Percentiles rank a stretch among this genome's conserved stretches.
Evolutionary conservation across 1,139 yeast species (phyloP).

Genomic region (Pichia sp.): DNA sequence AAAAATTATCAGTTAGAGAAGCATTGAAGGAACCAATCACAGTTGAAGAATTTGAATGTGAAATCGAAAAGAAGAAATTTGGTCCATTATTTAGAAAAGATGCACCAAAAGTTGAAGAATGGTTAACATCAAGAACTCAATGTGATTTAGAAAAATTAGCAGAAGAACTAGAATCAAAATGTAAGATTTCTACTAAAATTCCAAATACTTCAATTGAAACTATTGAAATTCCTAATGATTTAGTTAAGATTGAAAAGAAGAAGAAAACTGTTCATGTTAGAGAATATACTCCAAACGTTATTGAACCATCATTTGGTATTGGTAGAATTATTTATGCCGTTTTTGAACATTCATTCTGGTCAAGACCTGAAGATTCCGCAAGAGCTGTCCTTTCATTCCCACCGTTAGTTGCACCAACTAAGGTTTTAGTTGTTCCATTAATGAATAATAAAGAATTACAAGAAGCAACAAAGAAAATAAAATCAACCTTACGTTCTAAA

Average conservation of each 20-base stretch:
- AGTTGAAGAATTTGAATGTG: conserved; percentile 78
- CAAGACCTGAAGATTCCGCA: conserved; percentile 85
- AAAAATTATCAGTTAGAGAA: conserved; percentile 90
- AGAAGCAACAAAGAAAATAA: conserved; percentile 67
- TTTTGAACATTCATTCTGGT: conserved; percentile 94
- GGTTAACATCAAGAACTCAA: conserved; percentile 71
- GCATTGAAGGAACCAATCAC: conserved; percentile 75
- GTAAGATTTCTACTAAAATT: conserved; percentile 56
- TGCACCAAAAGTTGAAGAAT: conserved; percentile 85
- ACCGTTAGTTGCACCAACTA: conserved; percentile 95
- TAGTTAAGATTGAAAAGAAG: conserved; percentile 70
- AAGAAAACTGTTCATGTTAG: conserved; percentile 84
- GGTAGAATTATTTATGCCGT: conserved; percentile 93
- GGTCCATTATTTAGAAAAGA: conserved; percentile 98
- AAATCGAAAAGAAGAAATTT: conserved; percentile 86
- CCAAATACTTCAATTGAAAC: conserved; percentile 22
- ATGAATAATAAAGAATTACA: conserved; percentile 76
- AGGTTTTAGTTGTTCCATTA: conserved; percentile 91
- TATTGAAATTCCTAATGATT: conserved; percentile 60
- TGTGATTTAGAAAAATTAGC: conserved; percentile 77
- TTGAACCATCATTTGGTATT: conserved; percentile 98
- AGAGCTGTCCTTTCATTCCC: conserved; percentile 78
- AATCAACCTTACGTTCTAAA: conserved; percentile 63
- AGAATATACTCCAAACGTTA: conserved; percentile 94
- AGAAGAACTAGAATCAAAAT: conserved; percentile 55